Evolutionary conservation across 768 basidiomycete species (phyloP), one percentile per base, ranked within the genome.

Genomic region (Tylopilus intermedius): DNA sequence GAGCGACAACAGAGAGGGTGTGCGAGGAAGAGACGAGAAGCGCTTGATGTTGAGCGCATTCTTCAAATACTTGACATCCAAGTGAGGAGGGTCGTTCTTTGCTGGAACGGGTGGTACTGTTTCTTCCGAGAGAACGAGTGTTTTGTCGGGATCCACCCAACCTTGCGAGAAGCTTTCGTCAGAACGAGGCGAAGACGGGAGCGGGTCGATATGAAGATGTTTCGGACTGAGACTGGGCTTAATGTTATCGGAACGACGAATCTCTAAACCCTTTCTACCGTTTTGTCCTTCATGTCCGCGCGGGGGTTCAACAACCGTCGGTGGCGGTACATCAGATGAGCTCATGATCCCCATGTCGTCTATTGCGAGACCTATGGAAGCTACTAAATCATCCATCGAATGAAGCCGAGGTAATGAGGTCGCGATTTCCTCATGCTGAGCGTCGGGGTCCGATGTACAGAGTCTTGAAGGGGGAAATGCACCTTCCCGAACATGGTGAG

Each of bases 1-100:
- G 26, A 61, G 69, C 8, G 78, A 79, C 41, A 78, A 74, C n/a
- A 76, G 56, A 26, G 86, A 87, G 6, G 86, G 84, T 7, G 86
- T 80, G 30, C 83, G 79, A 5, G 88, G 84, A 47, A 89, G 71
- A 4, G 86, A 75, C 8, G 77, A 78, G 56, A 75, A 76, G 29
- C 76, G 73, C 55, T 76, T 79, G 30, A 73, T 55, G 47, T 63
- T 65, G 15, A 69, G 54, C 4, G 66, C 56, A 24, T 58, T 65
- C 58, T 61, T 71, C 49, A 57, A 13, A 10, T 47, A 54, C 49
- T 54, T 70, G 13, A 55, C 57, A 21, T 69, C 66, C 42, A 64
- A 44, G 38, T 46, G 37, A 41, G 59, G 57, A 42, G 55, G 52
- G 42, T 64, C 62, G 15, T 62, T 65, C 48, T 62, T 63, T 15